These are phyloP conservation scores for Tranzscheliella williamsii DNA, from an alignment of 1,284 basidiomycete species.

Conservation along the genomic window DNA sequence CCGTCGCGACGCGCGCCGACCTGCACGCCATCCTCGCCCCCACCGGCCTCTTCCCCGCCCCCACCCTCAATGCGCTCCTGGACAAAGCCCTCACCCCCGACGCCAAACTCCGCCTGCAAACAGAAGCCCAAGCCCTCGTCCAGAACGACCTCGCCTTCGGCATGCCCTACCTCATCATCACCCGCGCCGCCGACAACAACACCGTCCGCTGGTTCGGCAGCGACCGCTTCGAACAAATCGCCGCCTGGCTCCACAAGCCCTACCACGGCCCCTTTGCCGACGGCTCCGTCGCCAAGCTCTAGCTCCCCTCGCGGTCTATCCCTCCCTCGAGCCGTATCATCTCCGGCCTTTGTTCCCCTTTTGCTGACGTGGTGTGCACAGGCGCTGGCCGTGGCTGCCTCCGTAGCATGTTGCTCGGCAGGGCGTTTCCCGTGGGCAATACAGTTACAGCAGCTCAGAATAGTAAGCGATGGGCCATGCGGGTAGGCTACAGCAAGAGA, in stretches of 20 bases:
- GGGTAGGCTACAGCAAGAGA: no score
- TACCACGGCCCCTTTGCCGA: constrained; percentile 49
- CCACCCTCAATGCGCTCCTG: neutral
- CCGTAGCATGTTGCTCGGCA: no score
- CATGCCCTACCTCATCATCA: constrained; percentile 40
- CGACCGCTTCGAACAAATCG: constrained; percentile 48
- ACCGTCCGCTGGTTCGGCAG: constrained; percentile 35
- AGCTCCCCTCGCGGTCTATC: no score
- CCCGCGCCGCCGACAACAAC: constrained; percentile 15
- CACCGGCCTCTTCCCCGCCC: neutral
- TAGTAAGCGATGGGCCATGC: no score
- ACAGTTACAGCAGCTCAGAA: no score
- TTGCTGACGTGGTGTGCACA: no score
- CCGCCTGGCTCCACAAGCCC: constrained; percentile 29
- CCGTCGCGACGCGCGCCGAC: constrained; percentile 25
- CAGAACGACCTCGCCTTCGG: constrained; percentile 32
- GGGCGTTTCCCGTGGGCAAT: no score
- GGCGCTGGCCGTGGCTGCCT: no score
- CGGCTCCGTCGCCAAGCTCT: constrained; percentile 28
- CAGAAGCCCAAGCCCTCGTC: constrained; percentile 3
- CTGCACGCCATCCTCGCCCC: constrained; percentile 19
- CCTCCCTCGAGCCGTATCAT: no score
- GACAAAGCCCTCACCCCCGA: constrained; percentile 3
- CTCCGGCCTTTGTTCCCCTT: no score
- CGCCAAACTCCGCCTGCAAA: neutral